phyloP scores from a whole-genome alignment of 306 rosid species.

The Casuarina equisetifolia region DNA sequence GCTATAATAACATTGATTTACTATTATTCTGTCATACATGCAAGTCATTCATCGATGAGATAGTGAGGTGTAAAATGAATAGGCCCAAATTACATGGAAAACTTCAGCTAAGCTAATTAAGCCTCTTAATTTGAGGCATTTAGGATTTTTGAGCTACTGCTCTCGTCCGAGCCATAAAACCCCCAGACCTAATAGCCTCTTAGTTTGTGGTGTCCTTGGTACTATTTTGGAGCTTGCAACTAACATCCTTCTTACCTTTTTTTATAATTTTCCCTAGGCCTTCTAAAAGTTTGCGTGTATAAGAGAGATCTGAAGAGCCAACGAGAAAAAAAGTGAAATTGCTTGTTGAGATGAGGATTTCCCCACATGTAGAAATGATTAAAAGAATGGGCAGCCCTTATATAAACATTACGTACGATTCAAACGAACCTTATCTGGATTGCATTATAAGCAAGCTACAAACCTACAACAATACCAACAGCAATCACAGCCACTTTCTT shows the following conservation, averaged over 20 bases:
- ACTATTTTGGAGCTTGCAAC: no score
- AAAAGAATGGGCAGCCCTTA: background rate
- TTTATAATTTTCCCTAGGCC: no score
- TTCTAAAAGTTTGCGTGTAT: background rate
- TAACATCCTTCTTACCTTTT: no score
- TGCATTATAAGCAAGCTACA: conserved; percentile 3
- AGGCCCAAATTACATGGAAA: background rate
- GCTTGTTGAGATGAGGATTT: background rate
- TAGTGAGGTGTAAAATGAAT: background rate
- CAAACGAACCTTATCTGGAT: conserved; percentile 5
- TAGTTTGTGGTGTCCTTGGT: no score
- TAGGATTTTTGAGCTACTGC: background rate
- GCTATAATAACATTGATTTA: no score
- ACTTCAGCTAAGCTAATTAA: background rate
- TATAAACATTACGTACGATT: background rate
- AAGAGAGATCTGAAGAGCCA: background rate
- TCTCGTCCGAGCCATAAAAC: background rate
- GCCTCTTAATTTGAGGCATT: background rate
- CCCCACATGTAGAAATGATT: conserved; percentile 22
- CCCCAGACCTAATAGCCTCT: no score
- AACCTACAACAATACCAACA: background rate
- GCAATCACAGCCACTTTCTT: background rate
- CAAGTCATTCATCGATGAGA: no score
- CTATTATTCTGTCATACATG: no score
- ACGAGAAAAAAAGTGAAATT: background rate